Base-by-base conservation (phyloP, 1,139 yeast genomes). In the Blastobotrys elegans region DNA sequence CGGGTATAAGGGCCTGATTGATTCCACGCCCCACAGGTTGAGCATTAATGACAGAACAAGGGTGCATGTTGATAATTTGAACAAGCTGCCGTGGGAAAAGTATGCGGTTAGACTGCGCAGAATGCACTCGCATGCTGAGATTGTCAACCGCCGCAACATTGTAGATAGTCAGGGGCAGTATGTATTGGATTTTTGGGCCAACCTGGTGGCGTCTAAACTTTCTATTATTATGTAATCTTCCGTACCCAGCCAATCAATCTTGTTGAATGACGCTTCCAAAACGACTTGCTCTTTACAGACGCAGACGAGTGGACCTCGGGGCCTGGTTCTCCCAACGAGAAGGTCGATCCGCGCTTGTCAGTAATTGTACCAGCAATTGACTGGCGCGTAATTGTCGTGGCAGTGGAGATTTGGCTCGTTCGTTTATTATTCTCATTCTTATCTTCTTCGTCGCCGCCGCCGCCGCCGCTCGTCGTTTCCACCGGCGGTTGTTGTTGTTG, bases 61-160 rank as follows among this genome's bases (percentile, higher is more conserved):
- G 18, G 90, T 84, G 59, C 56, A 65, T 42, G 74, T 84, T 33
- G 66, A 68, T 18, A 74, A 74, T 52, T 70, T 87, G 60, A 85
- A 86, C 64, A 58, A 64, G 2, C 64, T 86, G n/a, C 62, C 68
- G 1, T 87, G 95, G 95, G 67, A 70, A 32, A 87, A 85, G 62
- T 83, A 65, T 59, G 92, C 90, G 0, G 73, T 86, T 29, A 72
- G 82, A 49, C 81, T 87, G 43, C 73, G 83, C 43, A 79, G 92
- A 3, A 74, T 74, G 52, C 76, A 80, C 44, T 77, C 95, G 0
- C 96, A 87, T 60, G 88, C 95, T 1, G 95, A 90, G 7, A 82
- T 87, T 2, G 65, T 66, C n/a, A 63, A 66, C 43, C 55, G 70
- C 4, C 53, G 62, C 24, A 47, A 56, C 32, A 48, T 52, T 37